Evolutionary conservation across 2,329 filamentous ascomycete species (phyloP), one percentile per base, ranked within the genome.

Genomic region (Clarireedia hainanense): DNA sequence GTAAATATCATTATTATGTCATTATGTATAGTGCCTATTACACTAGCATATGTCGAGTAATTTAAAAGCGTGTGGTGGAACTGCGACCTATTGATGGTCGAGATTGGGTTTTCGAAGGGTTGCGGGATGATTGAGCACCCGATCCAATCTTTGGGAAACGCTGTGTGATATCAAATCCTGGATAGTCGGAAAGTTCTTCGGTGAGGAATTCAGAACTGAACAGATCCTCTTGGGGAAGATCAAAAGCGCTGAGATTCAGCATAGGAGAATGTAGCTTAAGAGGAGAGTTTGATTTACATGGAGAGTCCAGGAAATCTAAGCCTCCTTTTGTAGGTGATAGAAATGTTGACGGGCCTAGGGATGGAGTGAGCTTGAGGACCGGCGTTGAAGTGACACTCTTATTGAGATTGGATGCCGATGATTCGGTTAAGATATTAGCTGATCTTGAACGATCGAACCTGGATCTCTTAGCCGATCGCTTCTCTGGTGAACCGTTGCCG

Each of bases 101-200:
- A 14, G 60, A 51, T 36, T 58, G 57, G 10, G 57, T 47, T 47
- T 65, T 67, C 24, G 63, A 61, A 24, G 61, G 61, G 27, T 51
- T 63, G 36, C 58, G 59, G n/a, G 59, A 60, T 34, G 58, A 53
- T 39, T 50, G 57, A 39, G 53, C 52, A 43, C 86, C 86, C 65
- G 66, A 59, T 6, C 86, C 86, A 67, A 91, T 90, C 73, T 85
- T 87, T 67, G 86, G 81, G 64, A 90, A 91, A 9, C 86, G 86
- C 66, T 88, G 84, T 47, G 88, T 78, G 61, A 91, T 85, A 64
- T 91, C 87, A 50, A 90, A 77, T 1, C 79, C 81, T 14, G 79
- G 72, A 57, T 75, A 76, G 45, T 85, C 82, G 57, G 80, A 76
- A 3, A 74, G 73, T 42, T 83, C 81, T 58, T 86, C 83, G 56